Percentiles rank a stretch among this genome's conserved stretches.
Conservation (phyloP, 345 rosid genomes). For the Ceriops tagal region DNA sequence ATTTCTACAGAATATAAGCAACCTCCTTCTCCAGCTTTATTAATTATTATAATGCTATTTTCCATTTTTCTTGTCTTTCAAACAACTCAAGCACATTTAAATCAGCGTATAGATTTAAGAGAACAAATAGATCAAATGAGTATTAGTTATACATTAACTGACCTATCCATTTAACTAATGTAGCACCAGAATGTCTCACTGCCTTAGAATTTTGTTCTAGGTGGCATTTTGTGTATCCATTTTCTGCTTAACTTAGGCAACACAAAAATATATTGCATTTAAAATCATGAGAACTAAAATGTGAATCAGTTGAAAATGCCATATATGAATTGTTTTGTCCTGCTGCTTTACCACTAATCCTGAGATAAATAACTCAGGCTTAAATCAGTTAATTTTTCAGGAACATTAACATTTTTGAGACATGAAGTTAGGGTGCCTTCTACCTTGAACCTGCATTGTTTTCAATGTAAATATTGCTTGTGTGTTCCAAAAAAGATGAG, state of each 20-base stretch:
- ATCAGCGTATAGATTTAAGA: background rate
- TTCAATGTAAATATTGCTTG: background rate
- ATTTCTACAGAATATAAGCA: no score
- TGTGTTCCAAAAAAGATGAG: background rate
- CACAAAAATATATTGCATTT: background rate
- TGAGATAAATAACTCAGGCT: conserved; percentile 1
- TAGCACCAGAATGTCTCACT: background rate
- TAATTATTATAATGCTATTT: no score
- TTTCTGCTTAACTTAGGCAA: background rate
- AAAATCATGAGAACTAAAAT: background rate
- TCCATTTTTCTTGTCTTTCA: no score
- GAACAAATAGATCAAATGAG: background rate
- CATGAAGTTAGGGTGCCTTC: conserved; percentile 1
- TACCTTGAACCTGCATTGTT: conserved; percentile 1
- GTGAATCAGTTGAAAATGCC: background rate
- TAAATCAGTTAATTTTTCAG: conserved; percentile 1
- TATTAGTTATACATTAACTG: background rate
- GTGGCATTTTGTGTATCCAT: background rate
- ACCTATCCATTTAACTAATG: background rate
- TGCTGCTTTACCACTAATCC: background rate
- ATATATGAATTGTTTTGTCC: background rate
- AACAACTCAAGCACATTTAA: background rate
- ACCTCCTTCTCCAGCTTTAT: no score
- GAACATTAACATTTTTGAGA: background rate
- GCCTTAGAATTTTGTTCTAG: background rate